phyloP scores from a whole-genome alignment of 257 asterid species.

The Capsicum pubescens region DNA sequence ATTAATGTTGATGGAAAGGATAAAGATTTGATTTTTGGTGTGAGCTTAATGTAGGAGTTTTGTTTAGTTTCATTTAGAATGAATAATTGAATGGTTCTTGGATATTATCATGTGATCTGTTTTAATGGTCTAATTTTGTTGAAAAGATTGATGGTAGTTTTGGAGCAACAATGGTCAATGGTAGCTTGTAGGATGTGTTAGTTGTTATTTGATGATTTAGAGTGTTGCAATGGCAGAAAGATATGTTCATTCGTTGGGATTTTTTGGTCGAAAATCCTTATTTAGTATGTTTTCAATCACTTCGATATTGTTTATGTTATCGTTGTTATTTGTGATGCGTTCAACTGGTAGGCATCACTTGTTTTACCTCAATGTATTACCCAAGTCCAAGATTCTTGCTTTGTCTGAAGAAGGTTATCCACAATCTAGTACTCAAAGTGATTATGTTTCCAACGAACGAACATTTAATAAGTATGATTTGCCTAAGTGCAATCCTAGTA shows the following conservation, averaged over 20 bases:
- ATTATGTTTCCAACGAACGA: background rate
- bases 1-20: background rate
- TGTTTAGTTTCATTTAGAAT: conserved; percentile 3
- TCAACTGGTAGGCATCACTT: conserved; percentile 55
- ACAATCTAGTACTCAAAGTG: background rate
- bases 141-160: background rate
- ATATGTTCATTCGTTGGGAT: conserved; percentile 40
- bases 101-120: background rate
- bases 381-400: conserved; percentile 52
- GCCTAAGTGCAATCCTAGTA: conserved; percentile 43
- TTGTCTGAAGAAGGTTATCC: conserved; percentile 36
- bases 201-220: background rate
- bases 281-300: conserved; percentile 65
- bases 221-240: conserved; percentile 32
- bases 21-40: background rate
- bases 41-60: conserved; percentile 12
- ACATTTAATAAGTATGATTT: conserved; percentile 32
- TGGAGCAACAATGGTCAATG: conserved; percentile 16
- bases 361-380: conserved; percentile 50
- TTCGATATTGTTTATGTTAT: conserved; percentile 62
- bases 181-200: conserved; percentile 4
- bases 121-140: background rate
- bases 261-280: conserved; percentile 57
- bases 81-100: background rate
- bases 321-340: conserved; percentile 73